Conservation (phyloP, 768 basidiomycete genomes). For the Boletus sp. region DNA sequence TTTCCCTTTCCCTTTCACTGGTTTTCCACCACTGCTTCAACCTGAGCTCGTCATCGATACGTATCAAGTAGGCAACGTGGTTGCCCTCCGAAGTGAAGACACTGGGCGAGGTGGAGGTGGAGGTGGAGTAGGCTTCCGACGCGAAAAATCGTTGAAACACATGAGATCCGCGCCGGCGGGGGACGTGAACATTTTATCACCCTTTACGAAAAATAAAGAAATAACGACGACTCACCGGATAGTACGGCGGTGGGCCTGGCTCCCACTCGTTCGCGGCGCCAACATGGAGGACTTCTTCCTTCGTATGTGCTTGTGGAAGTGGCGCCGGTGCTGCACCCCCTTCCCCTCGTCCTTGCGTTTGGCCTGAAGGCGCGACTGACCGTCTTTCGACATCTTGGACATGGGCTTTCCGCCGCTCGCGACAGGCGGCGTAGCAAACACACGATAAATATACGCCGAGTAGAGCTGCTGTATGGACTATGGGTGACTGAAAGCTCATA, state of each 20-base stretch:
- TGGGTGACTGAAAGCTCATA: neutral
- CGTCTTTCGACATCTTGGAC: neutral
- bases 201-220: no score
- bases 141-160: neutral
- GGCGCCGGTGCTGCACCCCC: neutral
- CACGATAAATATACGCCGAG: neutral
- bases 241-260: conserved; percentile 5
- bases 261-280: neutral
- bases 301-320: neutral
- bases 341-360: neutral
- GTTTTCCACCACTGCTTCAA: no score
- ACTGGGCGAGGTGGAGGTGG: no score
- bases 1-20: no score
- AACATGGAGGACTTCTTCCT: neutral
- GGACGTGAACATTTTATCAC: neutral
- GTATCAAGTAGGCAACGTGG: no score
- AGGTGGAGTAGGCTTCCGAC: neutral
- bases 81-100: no score
- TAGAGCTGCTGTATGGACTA: neutral
- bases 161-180: neutral
- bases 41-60: no score
- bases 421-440: no score
- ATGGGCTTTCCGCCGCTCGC: neutral
- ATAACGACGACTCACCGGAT: neutral
- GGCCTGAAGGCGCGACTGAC: neutral